Percentiles rank a stretch among this genome's conserved stretches.
These are phyloP conservation scores for Phaffomyces antillensis DNA, from an alignment of 805 yeast species.

Conservation along the genomic window DNA sequence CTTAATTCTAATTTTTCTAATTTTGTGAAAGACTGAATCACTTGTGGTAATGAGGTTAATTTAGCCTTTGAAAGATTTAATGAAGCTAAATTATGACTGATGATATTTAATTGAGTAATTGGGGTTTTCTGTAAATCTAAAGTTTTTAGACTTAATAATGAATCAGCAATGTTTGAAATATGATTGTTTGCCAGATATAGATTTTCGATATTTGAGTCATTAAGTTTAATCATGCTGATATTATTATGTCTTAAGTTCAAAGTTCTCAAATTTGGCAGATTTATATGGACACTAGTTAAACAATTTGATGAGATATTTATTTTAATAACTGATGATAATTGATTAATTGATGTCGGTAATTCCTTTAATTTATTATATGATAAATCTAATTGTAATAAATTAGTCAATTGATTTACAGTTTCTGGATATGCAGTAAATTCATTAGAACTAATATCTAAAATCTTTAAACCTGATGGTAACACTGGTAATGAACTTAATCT, in stretches of 20 bases:
- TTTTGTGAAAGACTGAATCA: slow-evolving; percentile 54
- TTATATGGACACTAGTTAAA: slow-evolving; percentile 32
- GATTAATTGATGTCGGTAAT: slow-evolving; percentile 56
- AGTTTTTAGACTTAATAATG: slow-evolving; percentile 55
- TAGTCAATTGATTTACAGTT: slow-evolving; percentile 50
- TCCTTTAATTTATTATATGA: slow-evolving; percentile 67
- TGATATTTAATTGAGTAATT: slow-evolving; percentile 55
- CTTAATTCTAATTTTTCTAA: slow-evolving; percentile 71
- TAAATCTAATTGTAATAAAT: slow-evolving; percentile 62
- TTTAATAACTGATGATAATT: slow-evolving; percentile 53
- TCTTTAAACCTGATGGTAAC: slow-evolving; percentile 44
- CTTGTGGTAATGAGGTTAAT: slow-evolving; percentile 62
- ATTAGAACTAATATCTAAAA: slow-evolving; percentile 77
- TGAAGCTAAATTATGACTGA: slow-evolving; percentile 54
- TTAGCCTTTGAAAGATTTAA: slow-evolving; percentile 80
- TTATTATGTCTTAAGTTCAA: slow-evolving; percentile 75
- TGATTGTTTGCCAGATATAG: slow-evolving; percentile 68
- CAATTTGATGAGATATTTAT: slow-evolving; percentile 72
- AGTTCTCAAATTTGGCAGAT: slow-evolving; percentile 51
- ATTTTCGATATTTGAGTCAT: slow-evolving; percentile 51
- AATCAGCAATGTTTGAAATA: slow-evolving; percentile 61
- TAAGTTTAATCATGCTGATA: slow-evolving; percentile 37
- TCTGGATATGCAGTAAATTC: slow-evolving; percentile 57
- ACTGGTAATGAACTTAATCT: slow-evolving; percentile 58
- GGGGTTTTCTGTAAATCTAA: slow-evolving; percentile 80